These are phyloP conservation scores for Phlebiopsis flavidoalba DNA, from an alignment of 768 basidiomycete genomes.

Conservation along the genomic window DNA sequence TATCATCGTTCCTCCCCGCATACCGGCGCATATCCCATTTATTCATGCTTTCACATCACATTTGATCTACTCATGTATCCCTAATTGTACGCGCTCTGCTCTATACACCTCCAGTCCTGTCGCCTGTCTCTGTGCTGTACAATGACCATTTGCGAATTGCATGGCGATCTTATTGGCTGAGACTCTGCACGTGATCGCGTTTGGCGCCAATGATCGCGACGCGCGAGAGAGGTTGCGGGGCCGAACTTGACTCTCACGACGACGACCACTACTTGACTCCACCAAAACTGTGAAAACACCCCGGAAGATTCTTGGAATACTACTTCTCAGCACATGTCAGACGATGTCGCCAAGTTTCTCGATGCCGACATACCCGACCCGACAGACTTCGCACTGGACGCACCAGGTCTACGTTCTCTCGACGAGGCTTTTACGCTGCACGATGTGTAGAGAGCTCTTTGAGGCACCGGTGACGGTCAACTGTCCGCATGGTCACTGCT, in stretches of 20 bases:
- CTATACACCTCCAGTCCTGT: no score
- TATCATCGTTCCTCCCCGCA: no score
- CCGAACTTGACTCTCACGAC: background rate
- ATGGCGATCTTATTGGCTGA: background rate
- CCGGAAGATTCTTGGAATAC: background rate
- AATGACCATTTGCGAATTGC: no score
- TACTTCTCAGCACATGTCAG: background rate
- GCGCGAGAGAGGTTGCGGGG: background rate
- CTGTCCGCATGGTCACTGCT: slow-evolving; percentile 66
- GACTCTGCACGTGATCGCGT: background rate
- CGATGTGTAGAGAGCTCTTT: slow-evolving; percentile 72
- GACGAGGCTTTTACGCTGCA: slow-evolving; percentile 67
- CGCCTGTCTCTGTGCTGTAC: no score
- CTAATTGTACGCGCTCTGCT: no score
- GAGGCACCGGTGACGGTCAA: slow-evolving; percentile 65
- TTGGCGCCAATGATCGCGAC: background rate
- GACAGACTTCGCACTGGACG: slow-evolving; percentile 58
- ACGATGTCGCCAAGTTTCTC: slow-evolving; percentile 6
- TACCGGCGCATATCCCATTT: no score
- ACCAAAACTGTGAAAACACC: background rate
- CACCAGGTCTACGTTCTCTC: slow-evolving; percentile 53
- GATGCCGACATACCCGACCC: slow-evolving; percentile 47
- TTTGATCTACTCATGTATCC: no score
- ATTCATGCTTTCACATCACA: no score
- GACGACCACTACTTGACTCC: background rate